phyloP scores from a whole-genome alignment of 768 basidiomycete genomes.

The Suillus discolor region DNA sequence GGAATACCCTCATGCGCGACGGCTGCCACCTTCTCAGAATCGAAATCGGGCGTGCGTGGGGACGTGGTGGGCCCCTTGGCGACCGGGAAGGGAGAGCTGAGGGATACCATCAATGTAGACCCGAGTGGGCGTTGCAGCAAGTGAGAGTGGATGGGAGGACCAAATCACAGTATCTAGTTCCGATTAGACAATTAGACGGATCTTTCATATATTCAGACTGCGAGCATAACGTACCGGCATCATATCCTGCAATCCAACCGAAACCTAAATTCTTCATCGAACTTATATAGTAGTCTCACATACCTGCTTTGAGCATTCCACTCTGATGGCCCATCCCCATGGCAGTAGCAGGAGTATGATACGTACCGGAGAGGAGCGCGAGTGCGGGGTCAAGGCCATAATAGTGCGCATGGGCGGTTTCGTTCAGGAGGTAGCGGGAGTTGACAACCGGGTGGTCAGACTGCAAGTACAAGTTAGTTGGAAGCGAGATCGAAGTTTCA shows the following conservation, averaged over 20 bases:
- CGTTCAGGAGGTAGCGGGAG: constrained; percentile 67
- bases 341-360: constrained; percentile 62
- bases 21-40: constrained; percentile 63
- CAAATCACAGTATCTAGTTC: constrained; percentile 64
- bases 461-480: constrained; percentile 31
- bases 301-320: constrained; percentile 58
- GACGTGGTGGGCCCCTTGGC: constrained; percentile 35
- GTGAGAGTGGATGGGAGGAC: constrained; percentile 73
- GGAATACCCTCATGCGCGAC: constrained; percentile 74
- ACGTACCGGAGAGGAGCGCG: constrained; percentile 68
- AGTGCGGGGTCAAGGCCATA: constrained; percentile 61
- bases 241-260: constrained; percentile 37
- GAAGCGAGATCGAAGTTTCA: not conserved
- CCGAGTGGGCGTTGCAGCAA: constrained; percentile 74
- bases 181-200: not conserved
- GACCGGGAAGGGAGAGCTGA: constrained; percentile 54
- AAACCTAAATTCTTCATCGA: not conserved
- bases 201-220: constrained; percentile 2
- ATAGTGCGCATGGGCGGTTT: constrained; percentile 72
- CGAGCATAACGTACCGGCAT: constrained; percentile 39
- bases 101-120: constrained; percentile 87
- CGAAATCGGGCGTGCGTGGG: constrained; percentile 71
- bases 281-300: not conserved
- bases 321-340: constrained; percentile 78
- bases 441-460: constrained; percentile 62